Base-by-base conservation (phyloP, 306 rosid species). In the Cicer chorassanicum region DNA sequence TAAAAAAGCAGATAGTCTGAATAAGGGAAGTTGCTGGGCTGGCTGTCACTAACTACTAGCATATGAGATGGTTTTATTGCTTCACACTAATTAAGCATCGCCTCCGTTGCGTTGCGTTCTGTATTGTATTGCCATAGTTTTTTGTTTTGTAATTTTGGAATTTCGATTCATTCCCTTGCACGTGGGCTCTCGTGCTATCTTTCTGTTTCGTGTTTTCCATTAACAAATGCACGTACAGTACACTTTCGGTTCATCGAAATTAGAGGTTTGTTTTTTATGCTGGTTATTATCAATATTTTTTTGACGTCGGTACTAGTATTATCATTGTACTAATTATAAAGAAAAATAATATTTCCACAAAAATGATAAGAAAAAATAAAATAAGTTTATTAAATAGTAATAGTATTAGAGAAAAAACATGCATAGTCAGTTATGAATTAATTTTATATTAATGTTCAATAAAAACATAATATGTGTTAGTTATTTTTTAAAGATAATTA, bases 41-140 rank as follows among this genome's bases (percentile, higher is more conserved):
- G 66, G 16, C 72, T 75, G 39, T 7, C 3, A n/a, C 43, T 40
- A 8, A 5, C 15, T 1, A 68, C 51, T 71, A 14, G 40, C 51
- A 51, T 40, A 74, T 19, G 72, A 51, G 48, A 74, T 19, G 65
- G 53, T 75, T 75, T 64, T 75, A 54, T 75, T 51, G 79, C 50
- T 38, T 40, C 19, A 36, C 39, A 48, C 29, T 64, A 29, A 29
- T 29, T 29, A 11, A 45, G 15, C 6, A 14, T 57, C 21, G 43
- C 4, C 6, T 16, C 46, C 12, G 1, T 42, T 41, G 46, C 5
- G 36, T 29, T 29, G 36, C 36, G 36, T 29, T 29, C 36, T 29
- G 36, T 29, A 29, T 29, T 29, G 5, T n/a, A 7, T 18, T 14
- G 54, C 43, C 39, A 6, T 4, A 0, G 34, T 21, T 39, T 21